Evolutionary conservation across 1,284 basidiomycete species (phyloP), one percentile per base, ranked within the genome.

Genomic region (Gastroboletus turbinatus): DNA sequence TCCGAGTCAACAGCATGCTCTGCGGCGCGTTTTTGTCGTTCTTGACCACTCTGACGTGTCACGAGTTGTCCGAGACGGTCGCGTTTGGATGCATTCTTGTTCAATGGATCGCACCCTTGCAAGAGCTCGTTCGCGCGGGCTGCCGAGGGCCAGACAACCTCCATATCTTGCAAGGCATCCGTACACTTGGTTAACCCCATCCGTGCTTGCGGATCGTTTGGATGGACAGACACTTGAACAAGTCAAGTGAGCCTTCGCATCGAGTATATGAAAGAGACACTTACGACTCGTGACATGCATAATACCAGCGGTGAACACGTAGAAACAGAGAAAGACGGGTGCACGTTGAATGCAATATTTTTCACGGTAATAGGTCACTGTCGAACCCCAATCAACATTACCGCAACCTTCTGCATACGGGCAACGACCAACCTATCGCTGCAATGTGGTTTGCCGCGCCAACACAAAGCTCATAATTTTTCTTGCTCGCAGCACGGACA

Each of bases 361-460:
- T 59, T 88, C 83, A 42, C 78, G 75, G 70, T 88, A 92, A 3
- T 82, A 71, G 3, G 76, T 72, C 19, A 83, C 85, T 87, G 52
- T 46, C 23, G 8, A 44, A 46, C 16, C 4, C 4, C 17, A 5
- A 40, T 70, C 23, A 60, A 46, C 10, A 36, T 39, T 30, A 14
- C 7, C 17, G n/a, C n/a, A 27, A 55, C 6, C 21, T 36, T 14
- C 2, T 36, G 25, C 30, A 38, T 1, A 25, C 3, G 8, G 11
- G 14, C 32, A 32, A 50, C 9, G 17, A 68, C 80, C 30, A 66
- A 85, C 88, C 80, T 57, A 91, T 88, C 27, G 85, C 81, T 9
- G 88, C 87, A 57, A 94, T 91, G 57, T 88, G 86, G 61, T 90
- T 91, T 10, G 91, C 90, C 30, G 91, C 90, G 65, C 69, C 82